A percentile compares a stretch with the other conserved stretches of the same genome.
phyloP scores from a whole-genome alignment of 768 basidiomycete species.

The Amanita fuliginea region DNA sequence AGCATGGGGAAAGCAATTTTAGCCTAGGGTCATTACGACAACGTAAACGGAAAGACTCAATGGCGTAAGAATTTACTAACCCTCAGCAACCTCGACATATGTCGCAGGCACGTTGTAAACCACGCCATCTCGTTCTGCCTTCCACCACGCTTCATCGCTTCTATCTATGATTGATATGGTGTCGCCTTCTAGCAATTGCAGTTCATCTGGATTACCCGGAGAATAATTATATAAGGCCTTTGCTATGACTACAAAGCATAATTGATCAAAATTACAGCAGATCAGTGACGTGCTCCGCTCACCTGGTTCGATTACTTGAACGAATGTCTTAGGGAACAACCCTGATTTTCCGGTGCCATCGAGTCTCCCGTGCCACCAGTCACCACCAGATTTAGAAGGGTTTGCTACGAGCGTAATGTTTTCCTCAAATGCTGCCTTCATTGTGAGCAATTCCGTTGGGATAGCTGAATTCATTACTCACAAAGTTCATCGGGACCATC shows the following conservation, averaged over 20 bases:
- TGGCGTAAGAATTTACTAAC: constrained; percentile 62
- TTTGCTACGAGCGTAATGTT: constrained; percentile 72
- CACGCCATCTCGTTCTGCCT: constrained; percentile 76
- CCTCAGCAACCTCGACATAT: constrained; percentile 78
- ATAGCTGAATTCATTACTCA: constrained; percentile 25
- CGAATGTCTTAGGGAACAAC: constrained; percentile 86
- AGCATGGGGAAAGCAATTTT: constrained; percentile 52
- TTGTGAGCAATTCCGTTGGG: background rate
- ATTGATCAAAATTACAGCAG: constrained; percentile 1
- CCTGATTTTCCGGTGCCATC: constrained; percentile 60
- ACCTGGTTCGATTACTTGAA: constrained; percentile 64
- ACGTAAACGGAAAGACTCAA: constrained; percentile 53
- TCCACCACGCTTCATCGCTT: constrained; percentile 91
- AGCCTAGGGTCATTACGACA: constrained; percentile 51
- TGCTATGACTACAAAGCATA: constrained; percentile 40
- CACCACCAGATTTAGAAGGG: constrained; percentile 75
- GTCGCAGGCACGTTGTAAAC: constrained; percentile 88
- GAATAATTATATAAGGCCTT: constrained; percentile 75
- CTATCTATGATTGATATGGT: constrained; percentile 68
- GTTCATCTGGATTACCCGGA: constrained; percentile 63
- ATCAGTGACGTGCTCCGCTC: constrained; percentile 17
- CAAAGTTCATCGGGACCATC: constrained; percentile 85
- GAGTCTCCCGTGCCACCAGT: constrained; percentile 89
- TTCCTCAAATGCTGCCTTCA: constrained; percentile 56
- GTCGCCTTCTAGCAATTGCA: constrained; percentile 81